Base-by-base conservation (phyloP, 805 yeast species). In the Brettanomyces nanus region DNA sequence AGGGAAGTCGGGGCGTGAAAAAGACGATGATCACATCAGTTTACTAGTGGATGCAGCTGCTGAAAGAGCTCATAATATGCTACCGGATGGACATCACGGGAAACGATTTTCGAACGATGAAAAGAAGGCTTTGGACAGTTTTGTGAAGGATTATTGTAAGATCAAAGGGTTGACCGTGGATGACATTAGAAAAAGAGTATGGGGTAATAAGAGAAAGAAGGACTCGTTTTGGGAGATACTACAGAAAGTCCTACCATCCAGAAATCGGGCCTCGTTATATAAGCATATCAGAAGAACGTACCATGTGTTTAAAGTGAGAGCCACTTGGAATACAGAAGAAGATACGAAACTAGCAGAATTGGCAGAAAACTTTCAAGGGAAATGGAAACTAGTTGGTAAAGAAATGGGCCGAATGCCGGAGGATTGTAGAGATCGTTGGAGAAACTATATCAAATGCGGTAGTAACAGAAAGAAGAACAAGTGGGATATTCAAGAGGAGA, bases 381-480 rank as follows among this genome's bases (percentile, higher is more conserved):
- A 83, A 53, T 90, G 97, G 97, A 85, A 85, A 48, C 66, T 68
- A 29, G 84, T 90, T 43, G 97, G 97, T 6, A 71, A 71, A 37
- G 64, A 66, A 6, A 67, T 90, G 75, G 85, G 84, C 11, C 69
- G 97, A 51, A 90, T 90, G 97, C 97, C 97, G 0, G 97, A 90
- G 54, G 97, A 90, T 61, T 89, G 97, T 59, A 72, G 97, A 49
- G 97, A 90, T 58, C 70, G 97, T 49, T 90, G 95, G 95, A 71
- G 97, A 59, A 90, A 90, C 56, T 33, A 33, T 30, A 83, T 89
- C 45, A 89, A 89, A 58, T 90, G 97, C 64, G 97, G 97, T 19
- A 68, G 67, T 14, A 74, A 74, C 38, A 68, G 97, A 45, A 75
- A 78, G 6, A 71, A 74, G 35, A 83, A 84, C 56, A 85, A 82